These are phyloP conservation scores for Pholiota adiposa DNA, from an alignment of 1,284 basidiomycete species.

Conservation along the genomic window DNA sequence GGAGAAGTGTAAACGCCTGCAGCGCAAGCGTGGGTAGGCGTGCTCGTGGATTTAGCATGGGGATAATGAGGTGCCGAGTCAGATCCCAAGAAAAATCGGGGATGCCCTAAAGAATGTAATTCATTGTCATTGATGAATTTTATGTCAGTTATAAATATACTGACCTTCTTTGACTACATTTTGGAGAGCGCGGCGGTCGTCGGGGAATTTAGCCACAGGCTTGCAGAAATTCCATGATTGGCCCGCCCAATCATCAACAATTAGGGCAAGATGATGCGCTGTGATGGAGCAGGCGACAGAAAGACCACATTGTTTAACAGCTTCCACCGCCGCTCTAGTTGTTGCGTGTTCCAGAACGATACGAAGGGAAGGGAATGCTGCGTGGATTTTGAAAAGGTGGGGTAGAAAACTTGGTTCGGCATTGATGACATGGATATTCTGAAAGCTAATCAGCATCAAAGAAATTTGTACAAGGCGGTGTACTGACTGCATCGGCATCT, in stretches of 20 bases:
- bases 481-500: slow-evolving; percentile 69
- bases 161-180: slow-evolving; percentile 81
- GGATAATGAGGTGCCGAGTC: slow-evolving; percentile 96
- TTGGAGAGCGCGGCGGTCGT: slow-evolving; percentile 86
- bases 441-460: background rate
- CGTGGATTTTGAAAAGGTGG: slow-evolving; percentile 85
- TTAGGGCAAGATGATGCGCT: slow-evolving; percentile 93
- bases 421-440: slow-evolving; percentile 94
- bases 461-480: background rate
- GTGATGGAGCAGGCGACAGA: slow-evolving; percentile 98
- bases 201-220: slow-evolving; percentile 96
- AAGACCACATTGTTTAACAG: slow-evolving; percentile 81
- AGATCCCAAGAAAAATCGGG: slow-evolving; percentile 97
- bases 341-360: slow-evolving; percentile 99
- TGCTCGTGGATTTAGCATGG: slow-evolving; percentile 77
- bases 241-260: slow-evolving; percentile 97
- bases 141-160: background rate
- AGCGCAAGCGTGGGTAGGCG: slow-evolving; percentile 80
- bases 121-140: background rate
- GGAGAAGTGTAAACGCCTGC: slow-evolving; percentile 95
- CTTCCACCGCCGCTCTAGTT: slow-evolving; percentile 92
- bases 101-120: slow-evolving; percentile 64
- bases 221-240: slow-evolving; percentile 98
- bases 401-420: slow-evolving; percentile 92
- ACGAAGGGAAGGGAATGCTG: slow-evolving; percentile 87